Evolutionary conservation across 176 grass and related monocot species (phyloP).

Genomic region (Oryza brachyantha): DNA sequence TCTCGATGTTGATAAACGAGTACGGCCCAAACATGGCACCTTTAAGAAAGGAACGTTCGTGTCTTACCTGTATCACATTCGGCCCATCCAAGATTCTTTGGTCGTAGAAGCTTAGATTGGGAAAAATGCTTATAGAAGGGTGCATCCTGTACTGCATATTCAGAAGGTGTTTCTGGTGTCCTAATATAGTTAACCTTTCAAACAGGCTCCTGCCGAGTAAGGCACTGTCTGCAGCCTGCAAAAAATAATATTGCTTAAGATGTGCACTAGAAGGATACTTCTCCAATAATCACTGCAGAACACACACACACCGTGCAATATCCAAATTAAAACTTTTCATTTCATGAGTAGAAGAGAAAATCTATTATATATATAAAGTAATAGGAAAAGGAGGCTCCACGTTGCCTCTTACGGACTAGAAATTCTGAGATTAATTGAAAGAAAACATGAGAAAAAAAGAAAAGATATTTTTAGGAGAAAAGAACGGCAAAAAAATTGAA

Average conservation of each 20-base stretch:
- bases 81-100: constrained; percentile 51
- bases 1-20: constrained; percentile 61
- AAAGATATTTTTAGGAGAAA: no score
- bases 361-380: no score
- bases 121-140: constrained; percentile 71
- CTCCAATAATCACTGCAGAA: not conserved
- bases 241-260: not conserved
- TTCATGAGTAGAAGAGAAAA: not conserved
- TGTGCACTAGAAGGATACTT: not conserved
- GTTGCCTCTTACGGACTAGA: no score
- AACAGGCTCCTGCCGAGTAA: constrained; percentile 63
- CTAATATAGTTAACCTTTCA: constrained; percentile 54
- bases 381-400: no score
- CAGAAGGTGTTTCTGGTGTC: constrained; percentile 62
- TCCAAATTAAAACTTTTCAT: not conserved
- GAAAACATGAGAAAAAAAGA: not conserved
- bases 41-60: constrained; percentile 35
- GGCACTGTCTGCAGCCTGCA: constrained; percentile 47
- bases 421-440: no score
- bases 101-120: constrained; percentile 47
- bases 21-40: constrained; percentile 62
- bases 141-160: constrained; percentile 88
- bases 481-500: no score
- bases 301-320: not conserved
- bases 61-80: constrained; percentile 30